phyloP scores from a whole-genome alignment of 768 basidiomycete genomes.

The Leccinum sublutescens region DNA sequence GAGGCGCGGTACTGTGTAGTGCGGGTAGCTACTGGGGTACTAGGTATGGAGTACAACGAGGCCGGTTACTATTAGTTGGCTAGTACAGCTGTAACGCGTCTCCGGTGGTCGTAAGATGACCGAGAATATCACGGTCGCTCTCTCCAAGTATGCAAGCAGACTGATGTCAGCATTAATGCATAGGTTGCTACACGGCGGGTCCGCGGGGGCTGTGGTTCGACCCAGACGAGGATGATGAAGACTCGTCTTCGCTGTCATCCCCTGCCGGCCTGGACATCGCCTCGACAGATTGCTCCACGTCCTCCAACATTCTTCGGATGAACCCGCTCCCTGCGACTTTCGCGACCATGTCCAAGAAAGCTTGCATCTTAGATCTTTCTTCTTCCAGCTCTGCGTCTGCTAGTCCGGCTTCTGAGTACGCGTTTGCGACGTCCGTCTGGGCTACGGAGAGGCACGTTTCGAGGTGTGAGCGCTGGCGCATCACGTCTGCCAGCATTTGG shows the following conservation, averaged over 20 bases:
- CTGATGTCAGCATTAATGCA: background rate
- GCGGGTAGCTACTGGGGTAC: background rate
- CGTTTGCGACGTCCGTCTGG: constrained; percentile 19
- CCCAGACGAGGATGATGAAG: constrained; percentile 2
- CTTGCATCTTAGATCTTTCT: constrained; percentile 25
- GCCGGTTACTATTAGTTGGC: background rate
- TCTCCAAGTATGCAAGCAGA: background rate
- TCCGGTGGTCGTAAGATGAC: background rate
- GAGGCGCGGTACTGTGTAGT: background rate
- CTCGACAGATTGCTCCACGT: constrained; percentile 15
- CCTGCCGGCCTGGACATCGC: constrained; percentile 11
- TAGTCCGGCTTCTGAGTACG: constrained; percentile 27
- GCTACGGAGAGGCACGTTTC: constrained; percentile 14
- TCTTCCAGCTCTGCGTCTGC: constrained; percentile 26
- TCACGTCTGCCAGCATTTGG: constrained; percentile 26
- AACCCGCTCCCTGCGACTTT: constrained; percentile 28
- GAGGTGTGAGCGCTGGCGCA: constrained; percentile 27
- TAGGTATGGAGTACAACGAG: constrained; percentile 1
- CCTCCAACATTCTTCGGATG: constrained; percentile 26
- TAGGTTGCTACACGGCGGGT: background rate
- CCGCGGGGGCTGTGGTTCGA: background rate
- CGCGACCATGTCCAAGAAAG: constrained; percentile 23
- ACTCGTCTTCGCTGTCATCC: background rate
- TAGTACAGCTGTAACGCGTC: background rate
- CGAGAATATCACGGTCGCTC: background rate